Evolutionary conservation across 2,329 filamentous ascomycete species (phyloP), one percentile per base, ranked within the genome.

Genomic region (Cadophora sp.): DNA sequence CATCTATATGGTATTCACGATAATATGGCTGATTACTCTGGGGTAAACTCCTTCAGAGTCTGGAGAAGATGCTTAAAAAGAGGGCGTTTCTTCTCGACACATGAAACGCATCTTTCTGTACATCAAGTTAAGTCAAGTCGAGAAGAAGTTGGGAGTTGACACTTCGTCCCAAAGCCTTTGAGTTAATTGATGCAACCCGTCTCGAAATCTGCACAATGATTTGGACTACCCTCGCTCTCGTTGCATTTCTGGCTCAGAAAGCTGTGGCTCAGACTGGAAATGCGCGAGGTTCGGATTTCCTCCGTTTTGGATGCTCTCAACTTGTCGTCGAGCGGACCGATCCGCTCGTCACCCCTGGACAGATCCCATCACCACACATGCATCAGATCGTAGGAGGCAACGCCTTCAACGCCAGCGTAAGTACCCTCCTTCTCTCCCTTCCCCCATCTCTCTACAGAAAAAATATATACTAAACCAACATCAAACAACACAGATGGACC

Each of bases 291-390:
- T 63, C 68, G 20, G 65, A 69, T 65, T 70, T 70, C 45, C 64
- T 69, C 48, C 67, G 67, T 16, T 69, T 69, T 36, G 67, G 48
- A 3, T 69, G 67, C 62, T 69, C 67, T 51, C 67, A 69, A 55
- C 64, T 82, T 47, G 77, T 81, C 24, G 73, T 80, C 43, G 80
- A 88, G 73, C 82, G 87, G 59, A 78, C 83, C 50, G 88, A 91
- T 75, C 88, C 89, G 3, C 86, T 91, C 68, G 78, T 89, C 48
- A 80, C 75, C 36, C 86, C 87, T 5, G 85, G 87, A 24, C 14
- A 43, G 6, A 53, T 64, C 22, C 64, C 67, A n/a, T 66, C 69
- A 1, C 30, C 65, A 39, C 70, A 72, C 58, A 66, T 70, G 22
- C 70, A 71, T 66, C 65, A 67, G n/a, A 63, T 72, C n/a, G 66